Evolutionary conservation across 352 stramenopile genomes (phyloP).

Genomic region (Globisporangium mamillatum): DNA sequence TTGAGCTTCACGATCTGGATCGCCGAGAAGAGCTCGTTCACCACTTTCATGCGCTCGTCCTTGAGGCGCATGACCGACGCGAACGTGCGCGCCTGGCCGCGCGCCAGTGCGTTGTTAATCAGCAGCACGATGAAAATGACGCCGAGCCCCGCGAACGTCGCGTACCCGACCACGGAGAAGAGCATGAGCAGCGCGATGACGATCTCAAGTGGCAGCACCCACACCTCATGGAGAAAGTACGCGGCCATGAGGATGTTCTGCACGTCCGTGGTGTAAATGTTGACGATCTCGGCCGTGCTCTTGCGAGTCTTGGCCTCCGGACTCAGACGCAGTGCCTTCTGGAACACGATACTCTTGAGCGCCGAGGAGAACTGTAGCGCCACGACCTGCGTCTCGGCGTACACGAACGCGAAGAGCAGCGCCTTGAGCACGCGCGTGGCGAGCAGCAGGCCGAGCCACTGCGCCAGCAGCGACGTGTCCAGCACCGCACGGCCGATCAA

Average conservation of each 20-base stretch:
- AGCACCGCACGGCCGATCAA: conserved; percentile 36
- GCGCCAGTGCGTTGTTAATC: conserved; percentile 42
- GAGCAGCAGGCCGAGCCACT: conserved; percentile 66
- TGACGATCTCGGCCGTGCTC: conserved; percentile 43
- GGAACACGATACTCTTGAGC: conserved; percentile 73
- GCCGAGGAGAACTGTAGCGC: conserved; percentile 60
- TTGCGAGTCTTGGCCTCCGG: conserved; percentile 27
- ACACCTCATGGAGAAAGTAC: conserved; percentile 74
- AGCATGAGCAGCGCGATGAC: conserved; percentile 46
- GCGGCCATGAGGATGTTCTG: conserved; percentile 53
- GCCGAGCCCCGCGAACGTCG: conserved; percentile 38
- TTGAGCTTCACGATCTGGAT: conserved; percentile 96
- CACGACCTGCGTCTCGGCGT: conserved; percentile 56
- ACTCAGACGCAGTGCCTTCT: conserved; percentile 60
- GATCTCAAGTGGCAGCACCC: conserved; percentile 55
- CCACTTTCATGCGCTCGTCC: conserved; percentile 54
- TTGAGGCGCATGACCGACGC: conserved; percentile 36
- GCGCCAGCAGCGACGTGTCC: conserved; percentile 30
- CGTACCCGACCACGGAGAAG: conserved; percentile 46
- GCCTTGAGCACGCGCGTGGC: conserved; percentile 58
- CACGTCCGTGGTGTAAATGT: conserved; percentile 64
- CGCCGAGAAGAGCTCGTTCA: conserved; percentile 60
- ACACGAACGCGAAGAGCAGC: conserved; percentile 60
- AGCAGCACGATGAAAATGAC: conserved; percentile 39
- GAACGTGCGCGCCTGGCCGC: conserved; percentile 30